Evolutionary conservation across 1,139 yeast species (phyloP).

Genomic region (Geotrichum carabidarum): DNA sequence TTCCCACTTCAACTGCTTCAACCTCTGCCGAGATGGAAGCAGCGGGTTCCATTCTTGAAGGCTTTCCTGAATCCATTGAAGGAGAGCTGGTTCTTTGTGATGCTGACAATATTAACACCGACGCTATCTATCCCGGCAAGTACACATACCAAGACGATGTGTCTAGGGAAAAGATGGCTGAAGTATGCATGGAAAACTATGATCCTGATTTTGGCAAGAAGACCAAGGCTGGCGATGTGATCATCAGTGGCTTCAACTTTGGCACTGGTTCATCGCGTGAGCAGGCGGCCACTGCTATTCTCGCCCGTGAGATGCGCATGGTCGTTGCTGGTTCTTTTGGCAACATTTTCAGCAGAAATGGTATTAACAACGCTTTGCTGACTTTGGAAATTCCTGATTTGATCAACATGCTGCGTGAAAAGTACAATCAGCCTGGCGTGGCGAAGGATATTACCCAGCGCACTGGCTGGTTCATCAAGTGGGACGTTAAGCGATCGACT

Average conservation of each 20-base stretch:
- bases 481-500: constrained; percentile 85
- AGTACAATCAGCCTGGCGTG: constrained; percentile 46
- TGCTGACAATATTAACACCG: constrained; percentile 96
- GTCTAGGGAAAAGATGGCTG: constrained; percentile 90
- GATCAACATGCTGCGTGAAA: constrained; percentile 68
- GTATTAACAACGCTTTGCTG: constrained; percentile 89
- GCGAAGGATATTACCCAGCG: constrained; percentile 74
- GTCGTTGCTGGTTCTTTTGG: constrained; percentile 98
- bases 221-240: constrained; percentile 82
- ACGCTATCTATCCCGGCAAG: constrained; percentile 97
- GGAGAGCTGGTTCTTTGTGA: constrained; percentile 95
- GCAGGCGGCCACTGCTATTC: constrained; percentile 95
- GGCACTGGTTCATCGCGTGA: constrained; percentile 99
- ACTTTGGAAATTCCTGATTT: constrained; percentile 90
- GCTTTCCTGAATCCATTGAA: constrained; percentile 80
- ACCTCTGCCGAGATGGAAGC: constrained; percentile 36
- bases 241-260: constrained; percentile 87
- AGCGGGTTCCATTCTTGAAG: constrained; percentile 72
- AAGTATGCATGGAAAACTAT: constrained; percentile 98
- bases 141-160: constrained; percentile 98
- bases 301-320: constrained; percentile 87
- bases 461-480: constrained; percentile 86
- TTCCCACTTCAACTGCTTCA: constrained; percentile 25
- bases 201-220: constrained; percentile 79
- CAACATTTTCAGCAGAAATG: constrained; percentile 90